Evolutionary conservation across 306 rosid species (phyloP).

Genomic region (Quercus agrifolia): DNA sequence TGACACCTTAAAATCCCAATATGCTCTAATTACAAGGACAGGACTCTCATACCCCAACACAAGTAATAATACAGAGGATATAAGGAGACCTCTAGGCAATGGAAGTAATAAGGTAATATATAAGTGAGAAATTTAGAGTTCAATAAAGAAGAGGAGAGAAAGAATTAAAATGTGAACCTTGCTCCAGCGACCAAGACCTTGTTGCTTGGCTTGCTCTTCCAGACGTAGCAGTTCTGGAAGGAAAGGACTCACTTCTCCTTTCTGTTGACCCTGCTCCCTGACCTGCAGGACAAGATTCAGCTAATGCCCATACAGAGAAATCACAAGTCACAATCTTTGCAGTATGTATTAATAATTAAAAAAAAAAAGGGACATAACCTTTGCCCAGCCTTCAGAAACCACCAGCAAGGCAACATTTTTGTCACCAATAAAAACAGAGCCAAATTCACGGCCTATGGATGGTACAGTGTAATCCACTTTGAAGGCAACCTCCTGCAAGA

Average conservation of each 20-base stretch:
- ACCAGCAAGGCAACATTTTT: slow-evolving; percentile 72
- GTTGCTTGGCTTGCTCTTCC: slow-evolving; percentile 90
- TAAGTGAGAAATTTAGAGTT: background rate
- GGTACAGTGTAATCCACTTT: slow-evolving; percentile 83
- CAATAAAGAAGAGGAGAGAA: background rate
- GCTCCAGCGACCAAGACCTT: slow-evolving; percentile 94
- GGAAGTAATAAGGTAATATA: background rate
- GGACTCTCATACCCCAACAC: background rate
- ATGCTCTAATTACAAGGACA: background rate
- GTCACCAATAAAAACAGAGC: slow-evolving; percentile 82
- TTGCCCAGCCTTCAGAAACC: slow-evolving; percentile 95
- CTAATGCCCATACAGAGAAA: slow-evolving; percentile 2
- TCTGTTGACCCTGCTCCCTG: slow-evolving; percentile 86
- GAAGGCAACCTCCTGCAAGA: slow-evolving; percentile 76
- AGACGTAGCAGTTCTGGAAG: slow-evolving; percentile 65
- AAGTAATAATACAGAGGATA: background rate
- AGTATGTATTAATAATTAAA: background rate
- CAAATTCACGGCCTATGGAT: slow-evolving; percentile 79
- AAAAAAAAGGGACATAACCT: slow-evolving; percentile 41
- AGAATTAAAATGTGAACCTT: slow-evolving; percentile 48
- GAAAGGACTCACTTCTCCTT: slow-evolving; percentile 89
- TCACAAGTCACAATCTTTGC: background rate
- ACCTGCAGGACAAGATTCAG: slow-evolving; percentile 50
- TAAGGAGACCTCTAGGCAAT: background rate
- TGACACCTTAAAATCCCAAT: background rate